phyloP scores from a whole-genome alignment of 2,329 filamentous ascomycete genomes.

The Zymoseptoria crescenta region DNA sequence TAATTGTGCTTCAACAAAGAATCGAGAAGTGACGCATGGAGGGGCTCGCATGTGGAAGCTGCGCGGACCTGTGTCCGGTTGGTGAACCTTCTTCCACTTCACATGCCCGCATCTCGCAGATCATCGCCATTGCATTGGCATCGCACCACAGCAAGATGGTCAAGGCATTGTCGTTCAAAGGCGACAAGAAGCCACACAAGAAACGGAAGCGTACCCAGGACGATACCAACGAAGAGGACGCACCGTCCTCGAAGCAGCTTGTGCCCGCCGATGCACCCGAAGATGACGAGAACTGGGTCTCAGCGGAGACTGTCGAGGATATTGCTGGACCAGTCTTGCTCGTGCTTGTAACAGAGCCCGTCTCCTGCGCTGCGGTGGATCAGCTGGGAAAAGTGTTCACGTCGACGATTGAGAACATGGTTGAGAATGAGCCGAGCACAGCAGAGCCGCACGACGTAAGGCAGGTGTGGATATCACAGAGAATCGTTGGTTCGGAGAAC shows the following conservation, averaged over 20 bases:
- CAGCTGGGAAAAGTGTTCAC: conserved; percentile 79
- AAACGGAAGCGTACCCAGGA: conserved; percentile 57
- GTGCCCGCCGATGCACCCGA: conserved; percentile 35
- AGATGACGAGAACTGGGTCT: conserved; percentile 85
- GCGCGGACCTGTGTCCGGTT: neutral
- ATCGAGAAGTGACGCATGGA: neutral
- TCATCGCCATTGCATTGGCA: neutral
- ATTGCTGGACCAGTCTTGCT: conserved; percentile 76
- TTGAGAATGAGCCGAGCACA: conserved; percentile 72
- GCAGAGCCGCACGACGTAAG: conserved; percentile 93
- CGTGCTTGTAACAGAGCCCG: conserved; percentile 66
- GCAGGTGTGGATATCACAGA: conserved; percentile 89
- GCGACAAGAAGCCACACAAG: conserved; percentile 87
- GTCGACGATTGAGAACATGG: conserved; percentile 73
- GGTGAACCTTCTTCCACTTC: neutral
- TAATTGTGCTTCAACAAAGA: no score
- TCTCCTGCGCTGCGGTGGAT: conserved; percentile 75
- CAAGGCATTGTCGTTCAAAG: conserved; percentile 89
- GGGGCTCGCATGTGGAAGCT: neutral
- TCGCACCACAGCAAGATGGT: conserved; percentile 53
- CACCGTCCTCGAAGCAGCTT: conserved; percentile 29
- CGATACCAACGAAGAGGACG: conserved; percentile 35
- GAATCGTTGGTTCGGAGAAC: conserved; percentile 70
- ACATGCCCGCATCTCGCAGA: neutral
- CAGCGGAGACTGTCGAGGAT: conserved; percentile 65